Base-by-base conservation (phyloP, 768 basidiomycete genomes). In the Dacryopinax spathularia region DNA sequence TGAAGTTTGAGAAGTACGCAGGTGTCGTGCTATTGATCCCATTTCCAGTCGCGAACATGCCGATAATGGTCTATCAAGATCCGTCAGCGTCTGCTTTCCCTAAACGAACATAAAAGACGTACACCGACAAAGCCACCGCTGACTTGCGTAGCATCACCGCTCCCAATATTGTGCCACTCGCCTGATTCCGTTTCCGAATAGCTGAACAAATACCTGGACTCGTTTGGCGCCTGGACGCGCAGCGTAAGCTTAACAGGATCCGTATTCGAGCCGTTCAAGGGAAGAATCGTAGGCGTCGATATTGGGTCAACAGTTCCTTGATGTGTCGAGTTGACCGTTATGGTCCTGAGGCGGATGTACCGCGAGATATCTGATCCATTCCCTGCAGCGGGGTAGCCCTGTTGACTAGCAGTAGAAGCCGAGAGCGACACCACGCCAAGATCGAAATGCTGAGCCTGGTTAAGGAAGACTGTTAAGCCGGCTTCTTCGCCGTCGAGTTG, bases 1-100 rank as follows among this genome's bases (percentile, higher is more conserved):
- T 56, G 48, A 56, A 56, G 48, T 56, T 56, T 15, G 48, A 56
- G 48, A 56, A 56, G 48, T 56, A 56, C 7, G 48, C 48, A 25
- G 48, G 48, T 20, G 25, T 56, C 18, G 48, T 56, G 18, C 48
- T 56, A 20, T 56, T 56, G 25, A 56, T 18, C 3, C 48, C 48
- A 20, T 56, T 56, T 22, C 48, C 48, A 15, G 13, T 56, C 15
- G 48, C 48, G 48, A 56, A 56, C 48, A 56, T 56, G 29, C 48
- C 48, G 22, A 56, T 29, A 18, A 56, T 56, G 15, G 48, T 56
- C 48, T 56, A 29, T 6, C 15, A 27, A 15, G 25, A 3, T n/a
- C n/a, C n/a, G n/a, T n/a, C n/a, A n/a, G n/a, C 2, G 22, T 27
- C 22, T 15, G 48, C 9, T 3, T 31, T 29, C 25, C 25, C 7